These are phyloP conservation scores for Drechmeria coniospora DNA, from an alignment of 2,329 filamentous ascomycete genomes.

Conservation along the genomic window DNA sequence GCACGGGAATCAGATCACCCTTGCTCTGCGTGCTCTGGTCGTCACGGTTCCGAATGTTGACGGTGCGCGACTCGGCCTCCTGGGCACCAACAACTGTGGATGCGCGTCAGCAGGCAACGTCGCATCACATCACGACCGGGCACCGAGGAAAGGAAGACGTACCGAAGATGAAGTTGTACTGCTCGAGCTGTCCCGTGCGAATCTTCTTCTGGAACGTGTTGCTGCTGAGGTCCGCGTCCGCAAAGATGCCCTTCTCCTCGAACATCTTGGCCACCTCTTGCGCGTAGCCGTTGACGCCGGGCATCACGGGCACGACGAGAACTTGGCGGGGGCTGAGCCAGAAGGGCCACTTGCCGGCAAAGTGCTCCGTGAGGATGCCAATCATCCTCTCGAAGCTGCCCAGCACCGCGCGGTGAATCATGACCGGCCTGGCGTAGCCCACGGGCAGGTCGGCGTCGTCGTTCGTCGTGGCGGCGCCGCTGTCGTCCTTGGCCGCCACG, in stretches of 20 bases:
- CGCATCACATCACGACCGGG: background rate
- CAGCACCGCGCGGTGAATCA: conserved; percentile 72
- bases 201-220: conserved; percentile 88
- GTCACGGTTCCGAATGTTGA: conserved; percentile 50
- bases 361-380: conserved; percentile 70
- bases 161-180: conserved; percentile 77
- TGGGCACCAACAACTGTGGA: conserved; percentile 42
- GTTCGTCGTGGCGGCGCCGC: conserved; percentile 24
- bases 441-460: conserved; percentile 37
- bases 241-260: conserved; percentile 52
- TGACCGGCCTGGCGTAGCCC: conserved; percentile 66
- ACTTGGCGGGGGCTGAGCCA: conserved; percentile 78
- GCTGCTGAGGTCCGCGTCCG: conserved; percentile 41
- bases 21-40: conserved; percentile 46
- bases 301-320: conserved; percentile 44
- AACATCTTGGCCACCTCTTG: conserved; percentile 57
- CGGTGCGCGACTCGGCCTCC: conserved; percentile 42
- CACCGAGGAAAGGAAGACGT: conserved; percentile 12
- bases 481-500: conserved; percentile 36
- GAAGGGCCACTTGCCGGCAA: conserved; percentile 78
- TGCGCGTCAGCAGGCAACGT: conserved; percentile 5
- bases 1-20: conserved; percentile 40
- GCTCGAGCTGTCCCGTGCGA: conserved; percentile 60
- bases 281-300: conserved; percentile 65
- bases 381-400: conserved; percentile 54